phyloP scores from a whole-genome alignment of 1,284 basidiomycete species.

The Ustilago sp. region DNA sequence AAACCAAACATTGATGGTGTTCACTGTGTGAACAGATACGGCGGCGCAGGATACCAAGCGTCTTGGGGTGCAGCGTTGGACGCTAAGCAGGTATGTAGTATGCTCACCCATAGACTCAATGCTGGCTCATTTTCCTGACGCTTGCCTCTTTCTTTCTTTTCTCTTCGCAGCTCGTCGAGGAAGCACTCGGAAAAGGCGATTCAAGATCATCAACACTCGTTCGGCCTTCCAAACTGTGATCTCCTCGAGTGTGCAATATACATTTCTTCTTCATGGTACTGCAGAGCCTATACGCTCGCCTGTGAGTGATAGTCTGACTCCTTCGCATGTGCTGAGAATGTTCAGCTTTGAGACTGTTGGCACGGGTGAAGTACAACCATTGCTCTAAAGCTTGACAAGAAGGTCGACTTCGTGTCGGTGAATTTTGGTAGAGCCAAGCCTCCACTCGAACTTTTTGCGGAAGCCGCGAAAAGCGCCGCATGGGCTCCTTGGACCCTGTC shows the following conservation, averaged over 20 bases:
- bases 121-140: not conserved
- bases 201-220: not conserved
- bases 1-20: not conserved
- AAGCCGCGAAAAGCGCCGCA: slow-evolving; percentile 29
- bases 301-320: not conserved
- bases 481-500: not conserved
- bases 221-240: slow-evolving; percentile 4
- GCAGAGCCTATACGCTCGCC: not conserved
- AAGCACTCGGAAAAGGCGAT: slow-evolving; percentile 14
- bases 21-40: slow-evolving; percentile 22
- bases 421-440: slow-evolving; percentile 1
- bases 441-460: slow-evolving; percentile 4
- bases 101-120: not conserved
- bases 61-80: slow-evolving; percentile 61
- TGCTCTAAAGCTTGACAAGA: not conserved
- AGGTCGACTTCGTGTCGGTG: not conserved
- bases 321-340: not conserved
- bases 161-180: slow-evolving; percentile 28
- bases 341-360: not conserved
- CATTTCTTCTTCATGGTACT: not conserved
- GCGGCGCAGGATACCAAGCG: slow-evolving; percentile 60
- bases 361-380: not conserved
- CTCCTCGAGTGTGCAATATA: no score
- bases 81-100: slow-evolving; percentile 29
- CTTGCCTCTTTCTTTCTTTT: not conserved